A percentile compares a stretch with the other conserved stretches of the same genome.
Evolutionary conservation across 495 filamentous ascomycete genomes (phyloP).

Genomic region (Penicilliopsis zonata): DNA sequence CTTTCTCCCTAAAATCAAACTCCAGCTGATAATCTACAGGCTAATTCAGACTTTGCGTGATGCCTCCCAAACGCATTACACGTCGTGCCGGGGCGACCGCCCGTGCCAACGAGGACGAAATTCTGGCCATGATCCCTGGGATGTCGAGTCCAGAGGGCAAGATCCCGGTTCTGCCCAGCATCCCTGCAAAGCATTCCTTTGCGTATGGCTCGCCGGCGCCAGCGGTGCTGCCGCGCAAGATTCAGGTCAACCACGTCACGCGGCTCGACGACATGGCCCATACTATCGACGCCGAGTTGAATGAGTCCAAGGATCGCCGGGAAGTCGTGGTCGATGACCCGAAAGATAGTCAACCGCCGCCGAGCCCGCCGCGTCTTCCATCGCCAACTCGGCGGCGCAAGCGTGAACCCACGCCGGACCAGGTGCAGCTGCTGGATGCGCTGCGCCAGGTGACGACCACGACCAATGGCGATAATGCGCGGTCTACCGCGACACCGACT

Average conservation of each 20-base stretch:
- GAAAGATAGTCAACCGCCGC: too few relatives aligned
- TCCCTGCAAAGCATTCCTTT: conserved; percentile 19
- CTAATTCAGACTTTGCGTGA: too few relatives aligned
- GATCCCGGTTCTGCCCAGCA: conserved; percentile 12
- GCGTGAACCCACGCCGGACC: conserved; percentile 31
- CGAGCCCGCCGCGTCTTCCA: too few relatives aligned
- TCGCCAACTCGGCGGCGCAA: conserved; percentile 8
- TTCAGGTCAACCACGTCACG: conserved; percentile 9
- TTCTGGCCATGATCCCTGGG: conserved; percentile 2
- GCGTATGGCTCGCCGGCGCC: conserved; percentile 21
- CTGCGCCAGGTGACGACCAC: conserved; percentile 17
- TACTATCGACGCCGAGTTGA: conserved; percentile 12
- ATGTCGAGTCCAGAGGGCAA: conserved; percentile 3
- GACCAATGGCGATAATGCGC: conserved; percentile 6
- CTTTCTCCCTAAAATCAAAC: too few relatives aligned
- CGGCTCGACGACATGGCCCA: conserved; percentile 13
- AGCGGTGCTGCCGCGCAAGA: conserved; percentile 14
- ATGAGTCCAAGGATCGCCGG: conserved; percentile 14
- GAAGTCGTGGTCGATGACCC: background rate
- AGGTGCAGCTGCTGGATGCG: conserved; percentile 22
- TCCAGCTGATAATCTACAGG: too few relatives aligned
- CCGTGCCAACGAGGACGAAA: conserved; percentile 1
- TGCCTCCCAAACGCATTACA: conserved; percentile 16
- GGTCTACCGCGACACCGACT: conserved; percentile 24
- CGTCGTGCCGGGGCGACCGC: conserved; percentile 4